Percentiles rank a stretch among this genome's conserved stretches.
Conservation (phyloP, 2,329 filamentous ascomycete species). For the Nemania abortiva region DNA sequence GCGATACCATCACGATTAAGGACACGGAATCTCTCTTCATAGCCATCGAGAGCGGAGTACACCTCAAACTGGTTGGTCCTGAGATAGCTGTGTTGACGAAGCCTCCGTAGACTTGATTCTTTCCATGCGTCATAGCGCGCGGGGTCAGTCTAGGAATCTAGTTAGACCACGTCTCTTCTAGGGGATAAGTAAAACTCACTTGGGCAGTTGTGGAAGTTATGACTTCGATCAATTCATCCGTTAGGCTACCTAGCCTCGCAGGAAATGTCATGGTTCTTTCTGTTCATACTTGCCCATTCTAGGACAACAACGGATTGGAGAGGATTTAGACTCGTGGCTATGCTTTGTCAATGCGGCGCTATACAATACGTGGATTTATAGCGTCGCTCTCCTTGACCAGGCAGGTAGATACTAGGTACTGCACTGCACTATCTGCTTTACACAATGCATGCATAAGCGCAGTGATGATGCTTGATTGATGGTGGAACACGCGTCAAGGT, state of each 20-base stretch:
- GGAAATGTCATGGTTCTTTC: slow-evolving; percentile 73
- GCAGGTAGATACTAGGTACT: neutral
- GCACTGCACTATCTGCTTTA: neutral
- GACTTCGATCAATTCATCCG: slow-evolving; percentile 76
- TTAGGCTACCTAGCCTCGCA: slow-evolving; percentile 72
- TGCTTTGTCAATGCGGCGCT: neutral
- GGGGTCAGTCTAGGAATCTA: slow-evolving; percentile 47
- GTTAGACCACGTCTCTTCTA: neutral
- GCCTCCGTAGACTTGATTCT: slow-evolving; percentile 63
- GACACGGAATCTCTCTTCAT: slow-evolving; percentile 89
- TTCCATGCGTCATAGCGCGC: slow-evolving; percentile 58
- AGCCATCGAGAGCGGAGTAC: slow-evolving; percentile 71
- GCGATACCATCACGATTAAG: slow-evolving; percentile 83
- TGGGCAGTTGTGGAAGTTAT: slow-evolving; percentile 68
- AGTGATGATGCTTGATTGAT: slow-evolving; percentile 6
- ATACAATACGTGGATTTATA: neutral
- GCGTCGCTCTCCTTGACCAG: neutral
- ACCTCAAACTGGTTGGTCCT: slow-evolving; percentile 84
- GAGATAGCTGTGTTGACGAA: slow-evolving; percentile 68
- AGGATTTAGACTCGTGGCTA: neutral
- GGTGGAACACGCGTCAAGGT: slow-evolving; percentile 19
- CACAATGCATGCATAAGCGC: neutral
- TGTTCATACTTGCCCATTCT: neutral
- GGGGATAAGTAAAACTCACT: slow-evolving; percentile 55
- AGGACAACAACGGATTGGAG: neutral